phyloP scores from a whole-genome alignment of 164 flowering plant species.

The Magnolia sinica region DNA sequence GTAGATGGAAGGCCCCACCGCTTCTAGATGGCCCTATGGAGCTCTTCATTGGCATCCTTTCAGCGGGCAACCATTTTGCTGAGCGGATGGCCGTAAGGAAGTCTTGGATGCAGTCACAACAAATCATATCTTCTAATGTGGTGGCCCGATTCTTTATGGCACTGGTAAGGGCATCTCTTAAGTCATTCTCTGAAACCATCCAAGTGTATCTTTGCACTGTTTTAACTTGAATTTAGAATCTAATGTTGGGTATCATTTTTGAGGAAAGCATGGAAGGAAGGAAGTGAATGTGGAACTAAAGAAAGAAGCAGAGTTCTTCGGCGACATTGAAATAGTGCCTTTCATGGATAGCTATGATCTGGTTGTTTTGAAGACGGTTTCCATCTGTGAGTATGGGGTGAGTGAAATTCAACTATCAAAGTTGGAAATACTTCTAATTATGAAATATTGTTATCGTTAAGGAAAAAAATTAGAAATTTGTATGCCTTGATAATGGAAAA shows the following conservation, averaged over 20 bases:
- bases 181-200: not conserved
- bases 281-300: slow-evolving; percentile 76
- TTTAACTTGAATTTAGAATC: not conserved
- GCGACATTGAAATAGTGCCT: slow-evolving; percentile 88
- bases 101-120: slow-evolving; percentile 82
- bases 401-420: slow-evolving; percentile 20
- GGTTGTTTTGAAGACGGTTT: slow-evolving; percentile 90
- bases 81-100: slow-evolving; percentile 97
- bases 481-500: not conserved
- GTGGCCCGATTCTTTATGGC: slow-evolving; percentile 96
- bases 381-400: slow-evolving; percentile 96
- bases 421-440: not conserved
- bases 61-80: slow-evolving; percentile 96
- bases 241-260: slow-evolving; percentile 5
- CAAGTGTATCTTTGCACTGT: not conserved
- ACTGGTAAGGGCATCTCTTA: slow-evolving; percentile 43
- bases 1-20: slow-evolving; percentile 69
- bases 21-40: slow-evolving; percentile 61
- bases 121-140: slow-evolving; percentile 59
- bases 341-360: slow-evolving; percentile 95
- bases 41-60: slow-evolving; percentile 88
- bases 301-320: slow-evolving; percentile 92
- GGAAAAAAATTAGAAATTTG: not conserved
- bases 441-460: no score
- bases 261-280: slow-evolving; percentile 66